A percentile compares a stretch with the other conserved stretches of the same genome.
Evolutionary conservation across 768 basidiomycete species (phyloP).

Genomic region (Coprinopsis cinerea): DNA sequence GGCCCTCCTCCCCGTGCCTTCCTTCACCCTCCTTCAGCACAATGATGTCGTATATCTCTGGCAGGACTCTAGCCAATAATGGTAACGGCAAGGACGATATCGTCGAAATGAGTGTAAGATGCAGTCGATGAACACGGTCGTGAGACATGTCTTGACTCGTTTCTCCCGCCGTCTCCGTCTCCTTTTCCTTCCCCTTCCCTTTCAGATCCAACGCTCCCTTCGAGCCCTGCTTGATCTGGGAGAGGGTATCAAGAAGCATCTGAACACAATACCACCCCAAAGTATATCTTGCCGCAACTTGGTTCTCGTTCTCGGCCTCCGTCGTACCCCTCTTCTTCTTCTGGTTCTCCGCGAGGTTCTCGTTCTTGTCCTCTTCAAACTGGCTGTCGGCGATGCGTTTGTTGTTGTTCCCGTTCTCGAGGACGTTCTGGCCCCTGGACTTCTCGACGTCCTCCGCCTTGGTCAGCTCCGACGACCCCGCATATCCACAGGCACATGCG

Average conservation of each 20-base stretch:
- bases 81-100: slow-evolving; percentile 55
- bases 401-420: no score
- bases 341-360: not conserved
- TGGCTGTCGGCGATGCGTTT: no score
- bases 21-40: no score
- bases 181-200: slow-evolving; percentile 16
- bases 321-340: not conserved
- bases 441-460: no score
- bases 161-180: slow-evolving; percentile 2
- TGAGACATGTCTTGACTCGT: slow-evolving; percentile 10
- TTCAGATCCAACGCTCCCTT: no score
- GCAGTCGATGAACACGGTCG: slow-evolving; percentile 49
- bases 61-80: slow-evolving; percentile 51
- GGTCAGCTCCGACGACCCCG: not conserved
- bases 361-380: not conserved
- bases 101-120: slow-evolving; percentile 57
- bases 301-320: not conserved
- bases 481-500: slow-evolving; percentile 37
- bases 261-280: slow-evolving; percentile 71
- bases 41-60: slow-evolving; percentile 36
- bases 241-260: slow-evolving; percentile 44
- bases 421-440: no score
- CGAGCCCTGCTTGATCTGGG: no score
- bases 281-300: slow-evolving; percentile 28
- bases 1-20: slow-evolving; percentile 1